Evolutionary conservation across 495 filamentous ascomycete genomes (phyloP), one percentile per base, ranked within the genome.

Genomic region (Tetracladium setigerum): DNA sequence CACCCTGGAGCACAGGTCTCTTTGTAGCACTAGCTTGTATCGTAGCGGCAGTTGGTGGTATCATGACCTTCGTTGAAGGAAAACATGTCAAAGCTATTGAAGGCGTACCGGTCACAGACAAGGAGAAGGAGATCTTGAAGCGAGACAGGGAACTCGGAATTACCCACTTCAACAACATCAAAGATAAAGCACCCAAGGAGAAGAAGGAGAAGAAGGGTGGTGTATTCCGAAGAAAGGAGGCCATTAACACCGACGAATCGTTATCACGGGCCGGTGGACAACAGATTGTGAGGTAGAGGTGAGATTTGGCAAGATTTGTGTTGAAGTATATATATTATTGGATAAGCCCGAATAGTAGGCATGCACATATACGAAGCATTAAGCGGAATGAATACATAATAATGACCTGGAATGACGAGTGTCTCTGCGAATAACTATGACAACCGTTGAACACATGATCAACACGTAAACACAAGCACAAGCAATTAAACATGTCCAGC

Each of bases 11-110:
- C 6, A 89, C 84, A 1, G 87, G 86, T 1, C 56, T 83, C 8
- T 83, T 91, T 57, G 81, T 92, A 3, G 81, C 73, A 0, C 49
- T 90, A 9, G 85, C 77, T 0, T 86, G 77, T 51, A 71, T 83
- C 37, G 79, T 81, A 2, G 83, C 83, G 7, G 84, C 74, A 9
- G 49, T 73, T n/a, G 86, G 77, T 11, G 88, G 88, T 0, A 63
- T 81, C 14, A 74, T 87, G 66, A 76, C 76, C 48, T 86, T 78
- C 46, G 44, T 75, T 16, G 87, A 91, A 67, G 75, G 71, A 5
- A 77, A 73, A 52, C 68, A 68, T 36, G 73, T 86, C 4, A 86
- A 85, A 67, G 68, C 68, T 38, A 70, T 85, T 41, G 83, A 87
- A 57, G 82, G 81, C 0, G 77, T 83, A 30, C 69, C 70, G 8